Percentiles rank a stretch among this genome's conserved stretches.
Evolutionary conservation across 2,329 filamentous ascomycete species (phyloP).

Genomic region (Xylariaceae sp.): DNA sequence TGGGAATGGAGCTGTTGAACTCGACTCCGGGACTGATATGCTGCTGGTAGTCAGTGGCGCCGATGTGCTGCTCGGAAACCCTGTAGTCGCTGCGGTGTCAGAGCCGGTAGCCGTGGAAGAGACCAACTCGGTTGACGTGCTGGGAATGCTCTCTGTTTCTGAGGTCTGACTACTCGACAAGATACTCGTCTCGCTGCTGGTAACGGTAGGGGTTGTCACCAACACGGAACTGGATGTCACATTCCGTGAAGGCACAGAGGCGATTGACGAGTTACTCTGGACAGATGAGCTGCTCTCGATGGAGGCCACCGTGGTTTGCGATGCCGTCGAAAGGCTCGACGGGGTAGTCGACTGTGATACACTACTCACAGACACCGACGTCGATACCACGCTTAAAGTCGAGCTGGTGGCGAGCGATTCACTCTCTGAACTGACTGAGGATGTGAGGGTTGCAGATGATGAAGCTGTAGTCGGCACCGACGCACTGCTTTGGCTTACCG

Average conservation of each 20-base stretch:
- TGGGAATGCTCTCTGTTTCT: background rate
- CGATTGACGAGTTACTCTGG: background rate
- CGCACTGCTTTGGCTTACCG: constrained; percentile 7
- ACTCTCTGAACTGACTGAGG: constrained; percentile 1
- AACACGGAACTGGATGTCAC: background rate
- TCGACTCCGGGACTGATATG: background rate
- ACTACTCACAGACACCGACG: background rate
- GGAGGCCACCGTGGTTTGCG: background rate
- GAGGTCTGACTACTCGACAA: background rate
- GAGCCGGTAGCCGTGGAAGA: background rate
- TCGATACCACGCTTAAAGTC: background rate
- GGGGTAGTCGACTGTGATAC: background rate
- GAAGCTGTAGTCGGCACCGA: constrained; percentile 1
- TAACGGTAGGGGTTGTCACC: background rate
- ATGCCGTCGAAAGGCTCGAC: background rate
- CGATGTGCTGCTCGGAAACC: background rate
- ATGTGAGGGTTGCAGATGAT: background rate
- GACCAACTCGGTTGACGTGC: constrained; percentile 1
- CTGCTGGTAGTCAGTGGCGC: constrained; percentile 3
- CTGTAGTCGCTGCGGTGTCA: background rate
- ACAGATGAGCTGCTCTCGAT: background rate
- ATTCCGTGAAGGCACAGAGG: background rate
- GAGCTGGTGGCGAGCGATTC: background rate
- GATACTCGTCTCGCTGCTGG: background rate
- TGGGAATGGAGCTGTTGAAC: constrained; percentile 5